Percentiles rank a stretch among this genome's conserved stretches.
Evolutionary conservation across 805 yeast genomes (phyloP).

Genomic region (Yarrowia sp.): DNA sequence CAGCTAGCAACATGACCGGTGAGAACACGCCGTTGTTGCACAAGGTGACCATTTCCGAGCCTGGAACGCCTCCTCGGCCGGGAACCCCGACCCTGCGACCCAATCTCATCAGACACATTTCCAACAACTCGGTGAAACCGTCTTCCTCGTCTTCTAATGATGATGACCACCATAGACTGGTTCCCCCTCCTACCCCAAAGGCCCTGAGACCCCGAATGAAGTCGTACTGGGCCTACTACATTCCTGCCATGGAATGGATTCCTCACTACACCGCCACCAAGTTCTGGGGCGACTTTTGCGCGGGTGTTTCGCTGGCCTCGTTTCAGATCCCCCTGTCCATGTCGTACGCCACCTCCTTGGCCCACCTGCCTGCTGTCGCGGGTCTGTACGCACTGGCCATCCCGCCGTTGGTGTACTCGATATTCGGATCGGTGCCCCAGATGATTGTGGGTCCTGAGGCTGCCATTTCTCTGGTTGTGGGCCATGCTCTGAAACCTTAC

Average conservation of each 20-base stretch:
- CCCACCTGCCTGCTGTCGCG: conserved; percentile 80
- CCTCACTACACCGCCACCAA: conserved; percentile 52
- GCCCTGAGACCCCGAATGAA: conserved; percentile 39
- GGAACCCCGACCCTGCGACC: conserved; percentile 33
- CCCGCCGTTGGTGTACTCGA: conserved; percentile 77
- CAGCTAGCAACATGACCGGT: conserved; percentile 6
- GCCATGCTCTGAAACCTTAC: conserved; percentile 73
- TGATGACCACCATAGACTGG: conserved; percentile 10
- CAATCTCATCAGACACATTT: conserved; percentile 29
- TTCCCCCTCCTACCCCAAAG: conserved; percentile 29
- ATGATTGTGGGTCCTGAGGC: conserved; percentile 94
- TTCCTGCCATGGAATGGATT: conserved; percentile 65
- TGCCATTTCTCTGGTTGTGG: conserved; percentile 81
- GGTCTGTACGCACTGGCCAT: conserved; percentile 79
- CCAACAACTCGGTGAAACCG: conserved; percentile 21
- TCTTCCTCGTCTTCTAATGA: conserved; percentile 3
- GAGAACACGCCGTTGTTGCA: conserved; percentile 33
- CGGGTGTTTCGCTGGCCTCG: conserved; percentile 87
- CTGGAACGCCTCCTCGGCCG: conserved; percentile 16
- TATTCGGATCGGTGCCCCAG: conserved; percentile 85
- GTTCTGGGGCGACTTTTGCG: conserved; percentile 69
- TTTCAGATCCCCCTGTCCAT: conserved; percentile 91
- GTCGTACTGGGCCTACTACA: conserved; percentile 57
- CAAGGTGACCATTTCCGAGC: conserved; percentile 35
- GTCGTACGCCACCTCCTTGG: conserved; percentile 81